Conservation (phyloP, 345 rosid species). For the Populus ilicifolia region DNA sequence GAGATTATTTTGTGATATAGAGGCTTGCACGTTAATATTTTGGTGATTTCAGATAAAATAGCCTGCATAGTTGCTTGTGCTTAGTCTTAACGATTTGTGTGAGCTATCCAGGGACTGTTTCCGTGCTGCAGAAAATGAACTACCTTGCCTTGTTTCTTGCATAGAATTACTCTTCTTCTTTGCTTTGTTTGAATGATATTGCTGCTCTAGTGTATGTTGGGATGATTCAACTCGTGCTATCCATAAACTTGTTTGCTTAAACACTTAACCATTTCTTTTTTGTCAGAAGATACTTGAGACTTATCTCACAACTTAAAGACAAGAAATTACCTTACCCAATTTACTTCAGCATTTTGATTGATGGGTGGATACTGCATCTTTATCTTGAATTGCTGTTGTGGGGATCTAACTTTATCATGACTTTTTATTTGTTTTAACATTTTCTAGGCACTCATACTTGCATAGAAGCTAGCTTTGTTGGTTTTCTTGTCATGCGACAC, state of each 20-base stretch:
- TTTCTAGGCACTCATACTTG: background rate
- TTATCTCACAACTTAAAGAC: background rate
- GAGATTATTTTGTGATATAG: background rate
- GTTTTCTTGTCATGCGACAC: background rate
- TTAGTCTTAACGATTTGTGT: background rate
- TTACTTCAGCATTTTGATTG: background rate
- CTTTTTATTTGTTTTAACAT: background rate
- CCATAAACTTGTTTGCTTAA: background rate
- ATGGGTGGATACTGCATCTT: background rate
- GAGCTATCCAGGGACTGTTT: too few species aligned
- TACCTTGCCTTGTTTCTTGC: too few species aligned
- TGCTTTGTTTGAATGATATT: too few species aligned
- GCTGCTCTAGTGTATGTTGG: too few species aligned
- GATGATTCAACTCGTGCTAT: background rate
- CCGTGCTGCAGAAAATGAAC: too few species aligned
- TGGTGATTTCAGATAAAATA: too few species aligned
- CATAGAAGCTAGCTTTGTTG: background rate
- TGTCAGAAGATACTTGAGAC: background rate
- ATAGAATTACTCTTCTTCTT: too few species aligned
- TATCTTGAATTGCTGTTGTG: background rate
- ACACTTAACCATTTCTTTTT: background rate
- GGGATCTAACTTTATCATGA: background rate
- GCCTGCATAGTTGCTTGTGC: background rate
- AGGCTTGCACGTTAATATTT: background rate
- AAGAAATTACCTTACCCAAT: background rate